Conservation (phyloP, 2,329 filamentous ascomycete genomes). For the Fusarium sp. region DNA sequence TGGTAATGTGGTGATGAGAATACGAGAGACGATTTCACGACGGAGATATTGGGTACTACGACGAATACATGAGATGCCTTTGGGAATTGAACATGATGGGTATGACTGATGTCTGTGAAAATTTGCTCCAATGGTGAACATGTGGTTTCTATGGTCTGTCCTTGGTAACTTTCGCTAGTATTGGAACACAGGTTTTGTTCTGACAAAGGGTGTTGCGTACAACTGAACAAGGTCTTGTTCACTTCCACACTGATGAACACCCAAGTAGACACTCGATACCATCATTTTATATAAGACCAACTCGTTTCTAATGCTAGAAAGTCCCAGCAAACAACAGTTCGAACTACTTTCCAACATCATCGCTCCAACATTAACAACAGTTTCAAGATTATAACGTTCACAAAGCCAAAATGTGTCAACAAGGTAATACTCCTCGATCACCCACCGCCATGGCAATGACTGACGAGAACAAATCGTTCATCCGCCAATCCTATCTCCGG, state of each 20-base stretch:
- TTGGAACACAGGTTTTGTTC: neutral
- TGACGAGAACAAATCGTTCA: slow-evolving; percentile 2
- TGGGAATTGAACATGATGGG: neutral
- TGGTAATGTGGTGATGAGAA: slow-evolving; percentile 11
- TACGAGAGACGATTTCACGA: slow-evolving; percentile 34
- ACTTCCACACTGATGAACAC: neutral
- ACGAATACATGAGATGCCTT: neutral
- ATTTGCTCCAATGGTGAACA: neutral
- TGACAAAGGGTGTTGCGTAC: neutral
- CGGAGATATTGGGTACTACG: neutral
- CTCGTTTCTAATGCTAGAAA: fast-evolving
- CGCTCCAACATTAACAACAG: neutral
- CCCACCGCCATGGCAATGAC: neutral
- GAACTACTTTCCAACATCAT: neutral
- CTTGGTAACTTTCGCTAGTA: neutral
- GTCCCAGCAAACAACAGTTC: neutral
- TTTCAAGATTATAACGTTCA: neutral
- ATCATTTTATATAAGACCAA: neutral
- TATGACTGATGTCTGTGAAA: fast-evolving
- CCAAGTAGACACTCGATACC: fast-evolving
- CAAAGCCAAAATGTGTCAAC: neutral
- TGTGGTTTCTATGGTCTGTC: no score
- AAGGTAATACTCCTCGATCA: slow-evolving; percentile 10
- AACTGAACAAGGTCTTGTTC: neutral
- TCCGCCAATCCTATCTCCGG: slow-evolving; percentile 14